Base-by-base conservation (phyloP, 2,329 filamentous ascomycete species). In the Alternaria hordeiaustralica region DNA sequence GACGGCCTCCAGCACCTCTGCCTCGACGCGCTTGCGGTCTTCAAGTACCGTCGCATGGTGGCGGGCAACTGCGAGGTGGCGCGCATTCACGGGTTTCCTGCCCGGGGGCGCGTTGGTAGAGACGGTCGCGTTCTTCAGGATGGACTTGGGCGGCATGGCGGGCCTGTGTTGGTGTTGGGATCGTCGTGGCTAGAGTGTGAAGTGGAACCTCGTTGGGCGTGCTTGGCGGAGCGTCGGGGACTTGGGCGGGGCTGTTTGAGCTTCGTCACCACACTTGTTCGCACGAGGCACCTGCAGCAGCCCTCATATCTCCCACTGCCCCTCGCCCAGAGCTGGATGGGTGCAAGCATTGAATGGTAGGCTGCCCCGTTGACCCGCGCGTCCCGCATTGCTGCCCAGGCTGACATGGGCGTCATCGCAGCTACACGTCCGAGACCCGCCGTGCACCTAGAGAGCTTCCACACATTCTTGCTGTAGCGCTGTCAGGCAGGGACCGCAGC, bases 1-100 rank as follows among this genome's bases (percentile, higher is more conserved):
- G 65, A 95, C 88, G 72, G 86, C 85, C 68, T 90, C 85, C 60
- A 94, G 85, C 68, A 97, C 95, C 66, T 89, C 82, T 43, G 87
- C 82, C 81, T 97, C 91, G 68, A 92, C 86, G 53, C 92, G 88
- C 79, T 95, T 96, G 75, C 92, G 92, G 71, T 92, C 86, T 80
- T 97, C 92, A 55, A 97, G 89, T 58, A 93, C 88, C 70, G 87
- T 87, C 45, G 95, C 95, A 83, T 97, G 94, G 74, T 93, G 88
- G 63, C 96, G 82, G 54, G 94, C 95, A 60, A 93, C 86, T 63
- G 90, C 87, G n/a, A 82, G 80, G 71, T 84, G 81, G 70, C 79
- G 78, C 62, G 78, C 74, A 63, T 75, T 82, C 72, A 71, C 75
- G 60, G 71, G 75, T 65, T 71, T 77, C 69, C 59, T 47, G 43